Evolutionary conservation across 2,329 filamentous ascomycete species (phyloP).

Genomic region (Colletotrichum caudatum): DNA sequence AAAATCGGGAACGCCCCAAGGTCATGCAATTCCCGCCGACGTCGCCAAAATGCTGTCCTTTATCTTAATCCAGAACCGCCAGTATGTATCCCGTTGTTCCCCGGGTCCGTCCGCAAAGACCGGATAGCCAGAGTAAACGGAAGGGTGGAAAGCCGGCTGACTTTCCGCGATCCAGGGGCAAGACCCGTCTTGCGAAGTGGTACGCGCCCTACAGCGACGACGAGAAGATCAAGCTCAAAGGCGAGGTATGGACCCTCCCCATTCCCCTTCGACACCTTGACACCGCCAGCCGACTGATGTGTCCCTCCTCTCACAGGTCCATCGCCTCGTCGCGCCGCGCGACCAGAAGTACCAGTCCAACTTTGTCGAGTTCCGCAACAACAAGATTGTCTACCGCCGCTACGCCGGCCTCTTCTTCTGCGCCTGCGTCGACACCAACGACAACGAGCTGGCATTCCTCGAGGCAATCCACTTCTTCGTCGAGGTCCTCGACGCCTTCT

Average conservation of each 20-base stretch:
- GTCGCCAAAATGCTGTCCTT: conserved; percentile 73
- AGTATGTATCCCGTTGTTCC: conserved; percentile 60
- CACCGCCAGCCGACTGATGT: conserved; percentile 1
- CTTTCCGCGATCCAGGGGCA: conserved; percentile 73
- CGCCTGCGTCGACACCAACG: conserved; percentile 98
- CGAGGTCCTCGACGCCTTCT: conserved; percentile 97
- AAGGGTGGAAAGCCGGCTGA: conserved; percentile 23
- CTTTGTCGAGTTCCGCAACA: conserved; percentile 95
- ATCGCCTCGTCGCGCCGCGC: conserved; percentile 95
- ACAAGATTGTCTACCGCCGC: conserved; percentile 96
- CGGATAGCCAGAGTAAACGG: neutral
- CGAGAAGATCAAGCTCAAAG: conserved; percentile 98
- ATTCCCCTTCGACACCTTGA: conserved; percentile 23
- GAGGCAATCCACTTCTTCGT: conserved; percentile 99
- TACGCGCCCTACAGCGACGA: conserved; percentile 99
- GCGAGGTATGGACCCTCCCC: conserved; percentile 73
- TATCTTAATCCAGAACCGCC: conserved; percentile 86
- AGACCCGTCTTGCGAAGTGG: conserved; percentile 98
- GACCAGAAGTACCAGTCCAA: conserved; percentile 99
- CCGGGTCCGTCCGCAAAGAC: neutral
- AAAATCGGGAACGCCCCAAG: neutral
- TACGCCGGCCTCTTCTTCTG: conserved; percentile 99
- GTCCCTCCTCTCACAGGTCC: conserved; percentile 70
- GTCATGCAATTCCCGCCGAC: conserved; percentile 30
- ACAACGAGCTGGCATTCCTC: conserved; percentile 96